Percentiles rank a stretch among this genome's conserved stretches.
phyloP scores from a whole-genome alignment of 179 eudicot genomes.

The Heliamphora ciliata region DNA sequence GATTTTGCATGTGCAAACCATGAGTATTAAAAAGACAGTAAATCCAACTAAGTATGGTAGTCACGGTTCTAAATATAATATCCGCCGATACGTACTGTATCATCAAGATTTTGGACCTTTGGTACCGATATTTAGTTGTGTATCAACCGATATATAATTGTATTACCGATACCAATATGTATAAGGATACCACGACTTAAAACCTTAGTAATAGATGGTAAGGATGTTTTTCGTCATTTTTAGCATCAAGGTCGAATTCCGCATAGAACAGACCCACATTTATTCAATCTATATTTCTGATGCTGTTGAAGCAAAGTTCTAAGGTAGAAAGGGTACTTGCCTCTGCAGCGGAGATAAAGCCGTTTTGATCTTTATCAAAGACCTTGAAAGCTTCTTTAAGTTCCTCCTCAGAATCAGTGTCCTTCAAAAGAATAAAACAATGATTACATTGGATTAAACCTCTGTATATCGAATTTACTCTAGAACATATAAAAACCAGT shows the following conservation, averaged over 20 bases:
- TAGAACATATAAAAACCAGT: not conserved
- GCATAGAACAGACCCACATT: not conserved
- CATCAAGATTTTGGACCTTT: too few species aligned
- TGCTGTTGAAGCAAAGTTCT: not conserved
- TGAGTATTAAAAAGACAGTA: not conserved
- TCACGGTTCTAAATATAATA: too few species aligned
- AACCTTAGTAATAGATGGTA: too few species aligned
- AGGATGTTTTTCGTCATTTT: not conserved
- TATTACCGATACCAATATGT: too few species aligned
- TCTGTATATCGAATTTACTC: not conserved
- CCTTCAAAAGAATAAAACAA: conserved; percentile 4
- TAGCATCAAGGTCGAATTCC: not conserved
- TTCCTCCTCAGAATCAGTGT: conserved; percentile 19
- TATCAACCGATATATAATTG: too few species aligned
- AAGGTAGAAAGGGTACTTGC: not conserved
- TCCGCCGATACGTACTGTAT: too few species aligned
- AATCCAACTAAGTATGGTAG: too few species aligned
- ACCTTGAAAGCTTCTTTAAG: conserved; percentile 16
- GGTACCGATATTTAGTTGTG: too few species aligned
- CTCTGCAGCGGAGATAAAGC: conserved; percentile 13
- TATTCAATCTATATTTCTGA: not conserved
- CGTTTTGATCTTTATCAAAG: conserved; percentile 14
- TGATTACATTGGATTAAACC: not conserved
- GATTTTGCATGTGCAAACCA: not conserved
- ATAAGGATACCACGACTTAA: too few species aligned